Conservation (phyloP, 2,329 filamentous ascomycete species). For the Orbilia javanica region DNA sequence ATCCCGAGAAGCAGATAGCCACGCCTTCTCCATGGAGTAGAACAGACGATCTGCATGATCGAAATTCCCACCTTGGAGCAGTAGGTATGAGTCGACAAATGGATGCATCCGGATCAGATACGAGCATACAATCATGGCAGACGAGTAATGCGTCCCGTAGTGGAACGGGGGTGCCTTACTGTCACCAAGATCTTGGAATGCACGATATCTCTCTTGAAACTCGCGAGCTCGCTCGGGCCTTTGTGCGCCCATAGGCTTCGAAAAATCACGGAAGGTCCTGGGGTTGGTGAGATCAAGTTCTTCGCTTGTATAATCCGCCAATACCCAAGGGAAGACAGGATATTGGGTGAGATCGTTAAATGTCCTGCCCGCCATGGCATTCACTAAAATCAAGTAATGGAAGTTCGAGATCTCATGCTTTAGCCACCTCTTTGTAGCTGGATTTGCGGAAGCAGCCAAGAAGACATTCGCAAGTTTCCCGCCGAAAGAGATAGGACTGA, state of each 20-base stretch:
- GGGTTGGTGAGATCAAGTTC: slow-evolving; percentile 89
- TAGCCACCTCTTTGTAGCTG: slow-evolving; percentile 89
- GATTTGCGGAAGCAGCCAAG: slow-evolving; percentile 79
- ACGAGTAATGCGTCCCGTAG: slow-evolving; percentile 98
- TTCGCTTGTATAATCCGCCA: slow-evolving; percentile 94
- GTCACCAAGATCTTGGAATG: slow-evolving; percentile 91
- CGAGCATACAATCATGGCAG: slow-evolving; percentile 97
- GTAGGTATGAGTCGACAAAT: slow-evolving; percentile 93
- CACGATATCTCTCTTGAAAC: slow-evolving; percentile 85
- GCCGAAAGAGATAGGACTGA: slow-evolving; percentile 76
- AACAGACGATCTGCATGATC: slow-evolving; percentile 96
- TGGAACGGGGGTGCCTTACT: slow-evolving; percentile 83
- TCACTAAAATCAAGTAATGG: slow-evolving; percentile 97
- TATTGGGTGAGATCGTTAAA: slow-evolving; percentile 99
- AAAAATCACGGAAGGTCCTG: slow-evolving; percentile 86
- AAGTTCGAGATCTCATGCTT: slow-evolving; percentile 98
- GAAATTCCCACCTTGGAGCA: slow-evolving; percentile 94
- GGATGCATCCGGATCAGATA: slow-evolving; percentile 95
- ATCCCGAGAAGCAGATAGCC: slow-evolving; percentile 87
- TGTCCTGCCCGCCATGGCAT: slow-evolving; percentile 94
- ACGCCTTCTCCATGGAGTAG: slow-evolving; percentile 90
- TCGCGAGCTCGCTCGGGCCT: slow-evolving; percentile 79
- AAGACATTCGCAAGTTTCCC: slow-evolving; percentile 94
- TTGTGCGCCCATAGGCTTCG: slow-evolving; percentile 96
- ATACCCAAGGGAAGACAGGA: slow-evolving; percentile 95